Conservation (phyloP, 192 early-diverging fungal genomes). For the Coemansia sp. region DNA sequence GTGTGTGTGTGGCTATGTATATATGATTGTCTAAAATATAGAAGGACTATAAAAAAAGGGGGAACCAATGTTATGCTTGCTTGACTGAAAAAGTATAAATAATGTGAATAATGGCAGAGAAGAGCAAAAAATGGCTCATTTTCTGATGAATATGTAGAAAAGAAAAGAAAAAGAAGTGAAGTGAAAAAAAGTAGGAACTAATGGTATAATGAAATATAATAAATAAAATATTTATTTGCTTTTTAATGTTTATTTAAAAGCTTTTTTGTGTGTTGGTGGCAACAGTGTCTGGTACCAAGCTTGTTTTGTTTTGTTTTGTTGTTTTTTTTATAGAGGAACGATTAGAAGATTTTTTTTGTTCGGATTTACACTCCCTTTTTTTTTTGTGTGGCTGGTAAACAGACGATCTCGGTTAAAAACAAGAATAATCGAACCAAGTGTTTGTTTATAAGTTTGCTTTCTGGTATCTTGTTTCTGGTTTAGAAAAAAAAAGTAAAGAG, state of each 20-base stretch:
- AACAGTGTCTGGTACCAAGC: too few relatives aligned
- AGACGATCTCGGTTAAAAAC: not conserved
- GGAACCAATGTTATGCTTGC: not conserved
- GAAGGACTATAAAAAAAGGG: not conserved
- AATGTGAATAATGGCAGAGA: not conserved
- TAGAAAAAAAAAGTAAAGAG: not conserved
- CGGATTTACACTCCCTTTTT: not conserved
- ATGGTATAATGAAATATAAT: too few relatives aligned
- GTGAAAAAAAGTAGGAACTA: too few relatives aligned
- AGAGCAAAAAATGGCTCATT: not conserved
- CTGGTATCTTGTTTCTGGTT: not conserved
- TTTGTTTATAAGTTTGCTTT: not conserved
- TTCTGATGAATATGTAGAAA: conserved; percentile 1
- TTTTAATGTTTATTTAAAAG: too few relatives aligned
- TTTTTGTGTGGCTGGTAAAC: not conserved
- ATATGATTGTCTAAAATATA: too few relatives aligned
- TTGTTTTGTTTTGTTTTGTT: not conserved
- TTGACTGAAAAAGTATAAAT: not conserved
- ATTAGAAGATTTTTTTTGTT: not conserved
- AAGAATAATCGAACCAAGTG: not conserved
- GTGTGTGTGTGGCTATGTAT: too few relatives aligned
- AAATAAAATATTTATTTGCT: not conserved
- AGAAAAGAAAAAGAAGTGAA: not conserved
- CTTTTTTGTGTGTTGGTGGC: not conserved
- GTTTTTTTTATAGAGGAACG: not conserved